These are phyloP conservation scores for Basipetospora chlamydospora DNA, from an alignment of 2,329 filamentous ascomycete genomes.

Conservation along the genomic window DNA sequence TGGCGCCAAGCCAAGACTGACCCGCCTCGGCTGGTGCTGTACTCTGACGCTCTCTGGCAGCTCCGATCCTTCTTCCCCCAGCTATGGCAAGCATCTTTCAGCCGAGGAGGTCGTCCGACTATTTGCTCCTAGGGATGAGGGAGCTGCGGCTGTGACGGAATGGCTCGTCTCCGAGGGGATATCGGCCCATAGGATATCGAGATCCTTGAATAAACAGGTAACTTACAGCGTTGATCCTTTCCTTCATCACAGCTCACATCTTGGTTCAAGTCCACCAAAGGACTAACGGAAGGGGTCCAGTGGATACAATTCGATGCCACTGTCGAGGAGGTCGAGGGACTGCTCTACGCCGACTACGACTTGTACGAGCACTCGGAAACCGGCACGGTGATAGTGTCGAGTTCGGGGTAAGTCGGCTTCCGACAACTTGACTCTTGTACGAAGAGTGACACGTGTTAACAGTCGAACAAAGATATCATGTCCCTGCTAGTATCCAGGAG, in stretches of 20 bases:
- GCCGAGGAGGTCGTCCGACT: not conserved
- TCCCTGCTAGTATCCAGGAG: slow-evolving; percentile 7
- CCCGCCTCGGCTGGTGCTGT: too few relatives aligned
- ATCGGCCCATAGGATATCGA: not conserved
- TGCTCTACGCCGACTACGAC: slow-evolving; percentile 1
- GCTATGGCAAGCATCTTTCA: slow-evolving; percentile 1
- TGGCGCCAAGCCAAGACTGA: too few relatives aligned
- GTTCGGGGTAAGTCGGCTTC: not conserved
- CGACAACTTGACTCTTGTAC: not conserved
- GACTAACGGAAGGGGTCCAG: too few relatives aligned
- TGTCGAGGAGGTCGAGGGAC: not conserved
- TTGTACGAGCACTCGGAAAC: slow-evolving; percentile 1
- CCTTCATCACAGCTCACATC: too few relatives aligned
- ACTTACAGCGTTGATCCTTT: too few relatives aligned
- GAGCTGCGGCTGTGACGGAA: not conserved
- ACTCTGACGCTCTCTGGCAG: too few relatives aligned
- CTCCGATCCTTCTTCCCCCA: not conserved
- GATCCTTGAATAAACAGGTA: not conserved
- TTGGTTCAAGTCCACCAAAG: too few relatives aligned
- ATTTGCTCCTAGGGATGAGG: not conserved
- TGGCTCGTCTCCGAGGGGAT: slow-evolving; percentile 1
- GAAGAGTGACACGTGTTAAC: not conserved
- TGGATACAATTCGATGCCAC: slow-evolving; percentile 3
- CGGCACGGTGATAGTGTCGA: not conserved
- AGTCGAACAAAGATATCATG: not conserved